phyloP scores from a whole-genome alignment of 306 rosid genomes.

The Gynostemma pentaphyllum region DNA sequence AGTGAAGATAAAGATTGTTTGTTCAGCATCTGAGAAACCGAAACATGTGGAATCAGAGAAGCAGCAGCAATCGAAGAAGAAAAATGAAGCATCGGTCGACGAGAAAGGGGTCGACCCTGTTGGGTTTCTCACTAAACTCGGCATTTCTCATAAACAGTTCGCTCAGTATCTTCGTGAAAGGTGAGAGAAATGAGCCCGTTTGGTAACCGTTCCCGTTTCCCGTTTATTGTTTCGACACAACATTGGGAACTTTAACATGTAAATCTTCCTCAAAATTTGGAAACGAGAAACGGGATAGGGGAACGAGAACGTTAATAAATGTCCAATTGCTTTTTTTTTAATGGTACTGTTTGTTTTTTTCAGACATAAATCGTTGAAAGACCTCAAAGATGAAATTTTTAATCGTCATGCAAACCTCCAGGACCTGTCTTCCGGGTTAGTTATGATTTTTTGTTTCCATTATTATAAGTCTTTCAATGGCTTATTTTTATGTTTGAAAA shows the following conservation, averaged over 20 bases:
- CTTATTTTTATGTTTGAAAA: background rate
- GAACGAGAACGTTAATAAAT: no score
- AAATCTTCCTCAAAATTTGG: no score
- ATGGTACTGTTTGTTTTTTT: no score
- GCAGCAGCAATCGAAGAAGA: conserved; percentile 16
- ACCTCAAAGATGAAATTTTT: conserved; percentile 64
- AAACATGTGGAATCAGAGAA: conserved; percentile 17
- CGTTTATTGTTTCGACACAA: no score
- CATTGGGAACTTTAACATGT: no score
- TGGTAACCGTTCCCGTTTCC: no score
- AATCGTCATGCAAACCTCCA: conserved; percentile 55
- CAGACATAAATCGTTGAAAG: conserved; percentile 77
- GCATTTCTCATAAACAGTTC: conserved; percentile 67
- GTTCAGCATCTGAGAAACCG: conserved; percentile 63
- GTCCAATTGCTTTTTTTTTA: background rate
- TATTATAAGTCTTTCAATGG: background rate
- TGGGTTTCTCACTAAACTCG: conserved; percentile 69
- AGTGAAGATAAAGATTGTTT: conserved; percentile 18
- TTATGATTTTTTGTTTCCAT: conserved; percentile 15
- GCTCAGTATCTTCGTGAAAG: conserved; percentile 89
- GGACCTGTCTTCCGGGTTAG: conserved; percentile 88
- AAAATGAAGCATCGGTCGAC: conserved; percentile 21
- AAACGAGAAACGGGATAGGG: no score
- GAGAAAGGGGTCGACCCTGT: conserved; percentile 71
- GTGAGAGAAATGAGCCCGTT: no score